Evolutionary conservation across 495 filamentous ascomycete species (phyloP).

Genomic region (Penicillium desertorum): DNA sequence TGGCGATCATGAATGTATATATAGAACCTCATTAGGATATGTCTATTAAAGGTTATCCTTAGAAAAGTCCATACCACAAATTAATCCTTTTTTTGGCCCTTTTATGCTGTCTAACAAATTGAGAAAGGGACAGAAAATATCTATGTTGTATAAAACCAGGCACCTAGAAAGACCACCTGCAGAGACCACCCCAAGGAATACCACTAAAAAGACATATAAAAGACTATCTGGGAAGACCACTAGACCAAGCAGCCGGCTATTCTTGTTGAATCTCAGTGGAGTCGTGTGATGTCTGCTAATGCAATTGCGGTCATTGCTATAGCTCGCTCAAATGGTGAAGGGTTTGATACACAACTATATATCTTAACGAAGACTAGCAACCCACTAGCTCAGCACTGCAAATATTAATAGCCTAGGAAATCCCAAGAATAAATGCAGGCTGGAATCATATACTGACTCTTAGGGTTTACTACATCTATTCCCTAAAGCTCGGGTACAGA

Average conservation of each 20-base stretch:
- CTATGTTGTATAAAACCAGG: too few species aligned
- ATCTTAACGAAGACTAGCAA: not conserved
- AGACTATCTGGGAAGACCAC: too few species aligned
- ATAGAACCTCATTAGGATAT: not conserved
- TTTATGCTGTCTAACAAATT: too few species aligned
- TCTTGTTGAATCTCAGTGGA: not conserved
- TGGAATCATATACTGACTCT: not conserved
- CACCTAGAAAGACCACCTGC: too few species aligned
- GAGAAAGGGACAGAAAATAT: too few species aligned
- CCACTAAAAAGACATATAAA: too few species aligned
- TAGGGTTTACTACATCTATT: not conserved
- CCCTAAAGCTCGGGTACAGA: not conserved
- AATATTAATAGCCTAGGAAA: not conserved
- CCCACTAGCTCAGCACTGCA: not conserved
- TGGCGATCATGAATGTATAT: slow-evolving; percentile 1
- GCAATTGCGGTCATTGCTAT: not conserved
- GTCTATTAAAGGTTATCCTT: too few species aligned
- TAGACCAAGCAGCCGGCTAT: too few species aligned
- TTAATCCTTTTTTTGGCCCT: too few species aligned
- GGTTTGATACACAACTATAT: not conserved
- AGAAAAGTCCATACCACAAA: too few species aligned
- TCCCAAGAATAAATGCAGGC: not conserved
- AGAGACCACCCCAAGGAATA: too few species aligned
- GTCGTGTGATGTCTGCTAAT: not conserved
- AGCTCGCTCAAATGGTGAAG: not conserved